Evolutionary conservation across 2,329 filamentous ascomycete species (phyloP), one percentile per base, ranked within the genome.

Genomic region (Phialemonium atrogriseum): DNA sequence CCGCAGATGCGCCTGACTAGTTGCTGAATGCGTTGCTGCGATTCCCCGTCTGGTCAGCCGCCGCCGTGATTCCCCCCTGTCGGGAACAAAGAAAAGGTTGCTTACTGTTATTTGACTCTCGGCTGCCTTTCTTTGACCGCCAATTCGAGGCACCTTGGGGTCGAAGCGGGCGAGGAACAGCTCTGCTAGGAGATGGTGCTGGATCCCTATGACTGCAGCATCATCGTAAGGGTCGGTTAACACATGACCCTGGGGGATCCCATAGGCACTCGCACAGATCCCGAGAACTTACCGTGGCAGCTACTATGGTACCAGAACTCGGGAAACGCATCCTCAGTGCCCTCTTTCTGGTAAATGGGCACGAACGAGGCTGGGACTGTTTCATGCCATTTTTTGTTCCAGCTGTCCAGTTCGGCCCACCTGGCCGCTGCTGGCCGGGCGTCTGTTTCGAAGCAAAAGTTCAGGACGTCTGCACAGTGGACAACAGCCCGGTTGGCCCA

Each of bases 401-500:
- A 67, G 5, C 59, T 49, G 9, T 62, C 50, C 10, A 77, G 52
- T 15, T 59, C 54, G 6, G 48, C 53, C 57, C 70, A 74, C 13
- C 51, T 42, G 3, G 39, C 35, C 21, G 25, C 31, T 51, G 39
- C 35, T 55, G 39, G 45, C 47, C 40, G 14, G n/a, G 52, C 47
- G 11, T 43, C 48, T 11, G 62, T 54, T 2, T 65, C 62, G 41
- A 78, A 80, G 46, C 76, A 80, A 43, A 68, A 77, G 38, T 77
- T 72, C 11, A 80, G 53, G 1, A 79, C 70, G 38, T 78, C 72
- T n/a, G 73, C 73, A 33, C 73, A 74, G 42, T 76, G 69, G 4
- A 75, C 64, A 0, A 80, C 64, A 11, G 75, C 70, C 11, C 73
- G 63, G 47, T 79, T 77, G 2, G 73, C 68, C 73, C 73, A 77